Conservation (phyloP, 2,329 filamentous ascomycete species). For the Aspergillus sp. region DNA sequence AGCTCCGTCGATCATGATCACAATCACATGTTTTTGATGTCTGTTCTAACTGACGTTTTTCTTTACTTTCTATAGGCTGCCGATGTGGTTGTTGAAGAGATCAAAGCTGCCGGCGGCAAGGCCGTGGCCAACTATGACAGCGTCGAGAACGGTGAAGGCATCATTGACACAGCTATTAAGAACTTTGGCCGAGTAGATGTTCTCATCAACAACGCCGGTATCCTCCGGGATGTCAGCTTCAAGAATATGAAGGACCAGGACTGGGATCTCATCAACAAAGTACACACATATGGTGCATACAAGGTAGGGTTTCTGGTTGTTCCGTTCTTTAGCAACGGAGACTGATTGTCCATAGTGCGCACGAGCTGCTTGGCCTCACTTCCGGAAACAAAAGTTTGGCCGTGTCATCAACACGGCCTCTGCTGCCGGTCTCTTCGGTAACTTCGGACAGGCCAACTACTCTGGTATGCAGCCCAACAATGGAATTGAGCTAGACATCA, state of each 20-base stretch:
- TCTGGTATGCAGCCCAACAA: slow-evolving; percentile 55
- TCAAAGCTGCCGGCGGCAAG: slow-evolving; percentile 82
- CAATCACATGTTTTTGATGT: slow-evolving; percentile 7
- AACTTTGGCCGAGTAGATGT: slow-evolving; percentile 74
- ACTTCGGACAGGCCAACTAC: slow-evolving; percentile 95
- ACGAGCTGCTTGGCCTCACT: slow-evolving; percentile 92
- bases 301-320: slow-evolving; percentile 53
- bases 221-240: slow-evolving; percentile 91
- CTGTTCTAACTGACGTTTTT: slow-evolving; percentile 1
- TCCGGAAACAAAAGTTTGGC: slow-evolving; percentile 98
- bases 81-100: slow-evolving; percentile 50
- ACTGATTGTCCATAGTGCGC: slow-evolving; percentile 58
- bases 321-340: slow-evolving; percentile 2
- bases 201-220: slow-evolving; percentile 97
- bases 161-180: slow-evolving; percentile 67
- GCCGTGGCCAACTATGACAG: slow-evolving; percentile 95
- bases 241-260: slow-evolving; percentile 98
- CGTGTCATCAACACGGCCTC: slow-evolving; percentile 95
- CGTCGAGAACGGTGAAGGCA: slow-evolving; percentile 81
- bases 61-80: slow-evolving; percentile 57
- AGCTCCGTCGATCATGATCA: background rate
- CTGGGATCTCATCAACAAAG: slow-evolving; percentile 92
- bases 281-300: slow-evolving; percentile 91
- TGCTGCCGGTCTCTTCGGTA: slow-evolving; percentile 92
- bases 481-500: background rate